Evolutionary conservation across 495 filamentous ascomycete species (phyloP).

Genomic region (Tuber umbilicatum): DNA sequence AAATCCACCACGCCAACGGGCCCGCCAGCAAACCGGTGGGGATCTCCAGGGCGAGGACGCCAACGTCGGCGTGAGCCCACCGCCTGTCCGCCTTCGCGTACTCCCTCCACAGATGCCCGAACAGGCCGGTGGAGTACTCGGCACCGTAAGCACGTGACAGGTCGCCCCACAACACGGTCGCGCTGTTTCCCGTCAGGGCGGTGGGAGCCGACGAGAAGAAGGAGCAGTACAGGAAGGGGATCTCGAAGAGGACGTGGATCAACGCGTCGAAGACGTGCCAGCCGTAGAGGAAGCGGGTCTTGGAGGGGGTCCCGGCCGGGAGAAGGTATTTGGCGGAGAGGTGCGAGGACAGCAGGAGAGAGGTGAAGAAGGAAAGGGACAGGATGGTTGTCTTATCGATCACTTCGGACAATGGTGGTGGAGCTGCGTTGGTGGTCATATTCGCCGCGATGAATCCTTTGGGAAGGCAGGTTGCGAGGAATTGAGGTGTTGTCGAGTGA

Average conservation of each 20-base stretch:
- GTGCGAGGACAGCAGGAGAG: conserved; percentile 49
- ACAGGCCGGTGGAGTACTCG: conserved; percentile 58
- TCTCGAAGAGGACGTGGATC: conserved; percentile 82
- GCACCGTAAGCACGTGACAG: conserved; percentile 61
- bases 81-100: conserved; percentile 80
- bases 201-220: conserved; percentile 63
- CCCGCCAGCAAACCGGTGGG: conserved; percentile 76
- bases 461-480: background rate
- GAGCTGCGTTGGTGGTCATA: background rate
- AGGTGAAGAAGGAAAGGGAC: conserved; percentile 46
- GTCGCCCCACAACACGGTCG: conserved; percentile 43
- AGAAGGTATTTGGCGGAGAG: conserved; percentile 46
- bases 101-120: conserved; percentile 77
- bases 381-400: conserved; percentile 52
- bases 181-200: conserved; percentile 22
- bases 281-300: conserved; percentile 70
- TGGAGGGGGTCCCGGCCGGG: conserved; percentile 45
- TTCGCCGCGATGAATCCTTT: background rate
- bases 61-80: conserved; percentile 74
- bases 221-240: conserved; percentile 84
- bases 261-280: conserved; percentile 93
- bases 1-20: conserved; percentile 63
- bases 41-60: conserved; percentile 73
- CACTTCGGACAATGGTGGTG: conserved; percentile 28
- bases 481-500: background rate